Evolutionary conservation across 306 rosid species (phyloP).

Genomic region (Ormosia semicastrata): DNA sequence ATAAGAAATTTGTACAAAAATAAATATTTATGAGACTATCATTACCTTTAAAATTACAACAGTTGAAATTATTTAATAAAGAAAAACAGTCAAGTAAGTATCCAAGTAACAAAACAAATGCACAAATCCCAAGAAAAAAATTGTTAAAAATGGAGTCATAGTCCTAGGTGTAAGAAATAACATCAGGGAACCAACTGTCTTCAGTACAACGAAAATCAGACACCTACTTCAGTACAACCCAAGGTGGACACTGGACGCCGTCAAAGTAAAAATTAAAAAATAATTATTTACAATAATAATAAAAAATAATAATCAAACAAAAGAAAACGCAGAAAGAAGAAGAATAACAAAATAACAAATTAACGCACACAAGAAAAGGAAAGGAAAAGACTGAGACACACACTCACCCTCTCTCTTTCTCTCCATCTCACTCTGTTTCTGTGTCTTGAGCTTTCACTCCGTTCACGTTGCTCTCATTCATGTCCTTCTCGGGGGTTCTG

Average conservation of each 20-base stretch:
- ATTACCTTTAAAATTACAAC: too few relatives aligned
- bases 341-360: not conserved
- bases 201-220: not conserved
- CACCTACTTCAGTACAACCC: too few relatives aligned
- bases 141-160: constrained; percentile 1
- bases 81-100: not conserved
- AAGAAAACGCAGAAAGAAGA: not conserved
- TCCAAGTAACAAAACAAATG: not conserved
- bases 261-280: not conserved
- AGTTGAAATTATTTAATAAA: too few relatives aligned
- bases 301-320: not conserved
- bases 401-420: not conserved
- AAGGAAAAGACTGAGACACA: constrained; percentile 47
- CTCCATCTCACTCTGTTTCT: not conserved
- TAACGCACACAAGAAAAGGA: constrained; percentile 40
- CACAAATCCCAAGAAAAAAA: constrained; percentile 35
- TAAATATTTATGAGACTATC: too few relatives aligned
- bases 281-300: not conserved
- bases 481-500: not conserved
- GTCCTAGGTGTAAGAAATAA: not conserved
- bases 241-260: not conserved
- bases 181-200: not conserved
- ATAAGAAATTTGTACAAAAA: too few relatives aligned
- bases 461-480: not conserved
- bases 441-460: not conserved